phyloP scores from a whole-genome alignment of 768 basidiomycete species.

The Amanita inopinata region DNA sequence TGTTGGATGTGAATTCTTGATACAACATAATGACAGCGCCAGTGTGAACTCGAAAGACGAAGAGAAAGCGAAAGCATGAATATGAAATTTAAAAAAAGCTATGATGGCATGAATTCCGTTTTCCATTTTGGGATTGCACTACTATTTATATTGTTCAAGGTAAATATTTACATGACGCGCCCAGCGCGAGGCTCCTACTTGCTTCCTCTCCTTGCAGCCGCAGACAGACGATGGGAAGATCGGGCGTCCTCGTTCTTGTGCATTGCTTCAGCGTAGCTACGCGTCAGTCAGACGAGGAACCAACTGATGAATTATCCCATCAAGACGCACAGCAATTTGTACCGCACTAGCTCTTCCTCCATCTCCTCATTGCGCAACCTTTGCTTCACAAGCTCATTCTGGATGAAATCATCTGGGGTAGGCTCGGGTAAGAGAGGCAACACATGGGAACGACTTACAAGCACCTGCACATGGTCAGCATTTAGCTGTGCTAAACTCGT shows the following conservation, averaged over 20 bases:
- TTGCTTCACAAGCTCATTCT: conserved; percentile 89
- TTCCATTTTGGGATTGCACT: too few relatives aligned
- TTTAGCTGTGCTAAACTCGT: conserved; percentile 69
- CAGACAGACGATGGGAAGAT: conserved; percentile 54
- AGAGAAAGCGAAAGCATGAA: conserved; percentile 4
- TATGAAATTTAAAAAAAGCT: background rate
- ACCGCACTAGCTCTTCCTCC: conserved; percentile 88
- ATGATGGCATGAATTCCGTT: background rate
- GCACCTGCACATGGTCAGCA: conserved; percentile 68
- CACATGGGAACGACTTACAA: conserved; percentile 44
- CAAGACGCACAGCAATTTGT: conserved; percentile 73
- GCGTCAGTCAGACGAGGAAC: background rate
- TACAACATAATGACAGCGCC: background rate
- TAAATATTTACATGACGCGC: background rate
- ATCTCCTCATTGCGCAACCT: conserved; percentile 87
- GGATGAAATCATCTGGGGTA: background rate
- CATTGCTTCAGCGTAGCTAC: conserved; percentile 64
- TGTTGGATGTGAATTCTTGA: background rate
- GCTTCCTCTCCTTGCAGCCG: conserved; percentile 32
- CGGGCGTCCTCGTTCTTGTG: conserved; percentile 66
- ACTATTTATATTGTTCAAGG: background rate
- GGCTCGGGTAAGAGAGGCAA: background rate
- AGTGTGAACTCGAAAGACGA: background rate
- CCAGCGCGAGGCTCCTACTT: conserved; percentile 13
- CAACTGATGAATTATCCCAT: conserved; percentile 1